These are phyloP conservation scores for Leishmania martiniquensis DNA, from an alignment of 208 protist species.

Conservation along the genomic window DNA sequence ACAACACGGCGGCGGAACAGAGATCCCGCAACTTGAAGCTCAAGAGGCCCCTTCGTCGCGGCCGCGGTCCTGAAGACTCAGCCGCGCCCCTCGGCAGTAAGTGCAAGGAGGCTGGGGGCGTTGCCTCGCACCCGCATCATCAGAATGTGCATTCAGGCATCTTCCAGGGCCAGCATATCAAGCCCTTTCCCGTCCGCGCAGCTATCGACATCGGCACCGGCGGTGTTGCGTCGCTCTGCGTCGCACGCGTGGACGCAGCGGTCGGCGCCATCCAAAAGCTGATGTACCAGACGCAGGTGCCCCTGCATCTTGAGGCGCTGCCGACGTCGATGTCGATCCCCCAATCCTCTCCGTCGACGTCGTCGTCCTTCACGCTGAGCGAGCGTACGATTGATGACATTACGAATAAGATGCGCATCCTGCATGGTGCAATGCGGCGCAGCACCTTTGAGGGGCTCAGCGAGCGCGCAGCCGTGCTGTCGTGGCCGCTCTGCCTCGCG, in stretches of 20 bases:
- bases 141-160: slow-evolving; percentile 41
- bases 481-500: slow-evolving; percentile 76
- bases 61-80: neutral
- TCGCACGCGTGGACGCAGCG: slow-evolving; percentile 79
- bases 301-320: slow-evolving; percentile 55
- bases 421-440: slow-evolving; percentile 68
- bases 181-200: slow-evolving; percentile 80
- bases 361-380: slow-evolving; percentile 50
- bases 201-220: slow-evolving; percentile 89
- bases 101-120: neutral
- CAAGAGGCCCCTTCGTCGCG: neutral
- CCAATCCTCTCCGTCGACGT: neutral
- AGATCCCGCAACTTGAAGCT: neutral
- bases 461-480: slow-evolving; percentile 74
- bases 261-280: slow-evolving; percentile 49
- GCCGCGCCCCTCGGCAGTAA: neutral
- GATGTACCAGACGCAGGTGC: slow-evolving; percentile 85
- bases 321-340: neutral
- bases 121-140: neutral
- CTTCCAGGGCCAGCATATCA: slow-evolving; percentile 80
- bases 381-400: slow-evolving; percentile 67
- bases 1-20: neutral
- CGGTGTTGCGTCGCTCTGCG: slow-evolving; percentile 64
- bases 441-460: slow-evolving; percentile 64
- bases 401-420: slow-evolving; percentile 66